phyloP scores from a whole-genome alignment of 441 rosid species.

The Macaranga tanarius region DNA sequence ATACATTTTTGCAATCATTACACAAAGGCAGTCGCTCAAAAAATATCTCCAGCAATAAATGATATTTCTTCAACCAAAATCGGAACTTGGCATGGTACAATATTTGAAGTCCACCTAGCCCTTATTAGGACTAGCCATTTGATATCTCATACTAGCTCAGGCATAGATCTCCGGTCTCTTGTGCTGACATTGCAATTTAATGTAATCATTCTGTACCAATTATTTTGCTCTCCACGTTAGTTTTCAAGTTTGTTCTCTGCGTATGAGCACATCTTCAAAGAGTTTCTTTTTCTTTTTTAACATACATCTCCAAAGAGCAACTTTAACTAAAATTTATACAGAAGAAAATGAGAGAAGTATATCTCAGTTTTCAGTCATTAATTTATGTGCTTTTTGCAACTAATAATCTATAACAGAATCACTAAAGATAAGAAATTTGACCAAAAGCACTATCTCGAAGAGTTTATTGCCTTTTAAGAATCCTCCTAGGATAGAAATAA shows the following conservation, averaged over 20 bases:
- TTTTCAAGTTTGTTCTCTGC: neutral
- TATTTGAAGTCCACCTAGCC: neutral
- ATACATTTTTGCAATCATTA: neutral
- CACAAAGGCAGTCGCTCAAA: neutral
- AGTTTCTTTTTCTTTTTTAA: neutral
- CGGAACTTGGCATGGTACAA: neutral
- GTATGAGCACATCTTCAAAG: neutral
- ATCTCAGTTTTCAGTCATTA: neutral
- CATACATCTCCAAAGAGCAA: neutral
- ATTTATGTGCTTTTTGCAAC: neutral
- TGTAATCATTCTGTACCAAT: neutral
- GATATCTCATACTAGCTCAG: neutral
- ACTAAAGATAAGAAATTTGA: neutral
- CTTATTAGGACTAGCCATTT: neutral
- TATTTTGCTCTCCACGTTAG: neutral
- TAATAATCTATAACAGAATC: neutral
- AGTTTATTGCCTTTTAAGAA: neutral
- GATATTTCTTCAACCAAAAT: neutral
- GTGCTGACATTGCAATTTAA: no score
- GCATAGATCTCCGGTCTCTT: neutral
- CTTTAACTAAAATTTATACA: neutral
- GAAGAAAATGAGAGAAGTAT: neutral
- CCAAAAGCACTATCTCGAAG: neutral
- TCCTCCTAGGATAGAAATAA: conserved; percentile 4
- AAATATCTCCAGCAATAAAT: neutral